Evolutionary conservation across 305 asterid genomes (phyloP).

Genomic region (Coffea humblotiana): DNA sequence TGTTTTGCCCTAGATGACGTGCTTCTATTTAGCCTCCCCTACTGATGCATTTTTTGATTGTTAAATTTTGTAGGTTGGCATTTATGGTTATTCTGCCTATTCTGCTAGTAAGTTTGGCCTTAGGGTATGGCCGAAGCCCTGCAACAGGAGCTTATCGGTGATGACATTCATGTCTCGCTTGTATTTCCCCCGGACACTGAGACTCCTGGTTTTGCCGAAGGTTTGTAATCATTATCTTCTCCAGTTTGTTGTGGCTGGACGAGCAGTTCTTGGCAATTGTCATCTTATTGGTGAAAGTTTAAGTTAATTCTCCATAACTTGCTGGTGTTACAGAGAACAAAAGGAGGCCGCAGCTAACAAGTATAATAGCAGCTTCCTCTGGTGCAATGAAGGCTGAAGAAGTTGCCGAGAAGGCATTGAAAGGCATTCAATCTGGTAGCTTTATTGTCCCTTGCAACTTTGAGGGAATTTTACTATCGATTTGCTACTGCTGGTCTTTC

Average conservation of each 20-base stretch:
- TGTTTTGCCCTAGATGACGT: neutral
- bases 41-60: slow-evolving; percentile 6
- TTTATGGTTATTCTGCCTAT: slow-evolving; percentile 94
- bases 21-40: neutral
- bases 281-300: neutral
- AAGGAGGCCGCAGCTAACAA: slow-evolving; percentile 75
- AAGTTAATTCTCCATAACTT: slow-evolving; percentile 3
- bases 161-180: slow-evolving; percentile 85
- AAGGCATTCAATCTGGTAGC: slow-evolving; percentile 65
- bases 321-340: slow-evolving; percentile 60
- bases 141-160: slow-evolving; percentile 81
- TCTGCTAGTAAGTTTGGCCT: slow-evolving; percentile 95
- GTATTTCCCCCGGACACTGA: slow-evolving; percentile 97
- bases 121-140: slow-evolving; percentile 94
- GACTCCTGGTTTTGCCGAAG: slow-evolving; percentile 91
- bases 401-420: slow-evolving; percentile 69
- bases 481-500: slow-evolving; percentile 86
- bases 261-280: neutral
- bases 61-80: slow-evolving; percentile 63
- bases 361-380: slow-evolving; percentile 80
- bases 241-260: neutral
- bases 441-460: slow-evolving; percentile 83
- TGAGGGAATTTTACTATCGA: slow-evolving; percentile 62
- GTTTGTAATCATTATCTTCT: slow-evolving; percentile 31
- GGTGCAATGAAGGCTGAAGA: slow-evolving; percentile 89